Base-by-base conservation (phyloP, 176 grass and related monocot genomes). In the Raddia distichophylla region DNA sequence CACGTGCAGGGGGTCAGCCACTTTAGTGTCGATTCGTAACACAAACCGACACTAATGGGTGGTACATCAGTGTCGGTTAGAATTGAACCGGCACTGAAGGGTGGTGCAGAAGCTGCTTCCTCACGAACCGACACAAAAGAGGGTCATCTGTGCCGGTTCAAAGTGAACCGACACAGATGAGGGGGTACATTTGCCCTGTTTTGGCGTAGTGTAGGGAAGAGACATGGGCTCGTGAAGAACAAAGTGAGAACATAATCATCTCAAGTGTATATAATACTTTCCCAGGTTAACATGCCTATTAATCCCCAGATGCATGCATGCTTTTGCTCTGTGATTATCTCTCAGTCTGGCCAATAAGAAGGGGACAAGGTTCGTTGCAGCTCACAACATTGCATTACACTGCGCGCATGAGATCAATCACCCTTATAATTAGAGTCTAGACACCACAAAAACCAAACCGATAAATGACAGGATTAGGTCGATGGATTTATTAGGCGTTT, bases 391-490 rank as follows among this genome's bases (percentile, higher is more conserved):
- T 40, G 37, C 37, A 27, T 32, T 64, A 40, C 9, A 47, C 53
- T 18, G 60, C 10, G 34, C 60, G 5, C 33, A 37, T 79, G 53
- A 71, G 53, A 71, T 57, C 48, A 71, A 59, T 60, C 66, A 60
- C 57, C 17, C 37, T 40, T 40, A 40, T 40, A 40, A 40, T 40
- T 40, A 40, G 37, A 5, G 37, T 40, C 56, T 63, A 60, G 32
- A 73, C 57, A 73, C 9, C 45, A 62, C 45, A 82, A 74, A 44
- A 67, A n/a, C 60, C 70, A 48, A 14, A 9, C 70, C 13, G 16
- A 81, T 54, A 13, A 66, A 48, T 75, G 70, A 74, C 84, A 75
- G 44, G 52, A 51, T 81, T 87, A 75, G 80, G 68, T 82, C 16
- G 32, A 82, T 4, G 27, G 73, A 11, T 15, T 54, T 27, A 34